Conservation (phyloP, 2,329 filamentous ascomycete genomes). For the Penicillium sp. region DNA sequence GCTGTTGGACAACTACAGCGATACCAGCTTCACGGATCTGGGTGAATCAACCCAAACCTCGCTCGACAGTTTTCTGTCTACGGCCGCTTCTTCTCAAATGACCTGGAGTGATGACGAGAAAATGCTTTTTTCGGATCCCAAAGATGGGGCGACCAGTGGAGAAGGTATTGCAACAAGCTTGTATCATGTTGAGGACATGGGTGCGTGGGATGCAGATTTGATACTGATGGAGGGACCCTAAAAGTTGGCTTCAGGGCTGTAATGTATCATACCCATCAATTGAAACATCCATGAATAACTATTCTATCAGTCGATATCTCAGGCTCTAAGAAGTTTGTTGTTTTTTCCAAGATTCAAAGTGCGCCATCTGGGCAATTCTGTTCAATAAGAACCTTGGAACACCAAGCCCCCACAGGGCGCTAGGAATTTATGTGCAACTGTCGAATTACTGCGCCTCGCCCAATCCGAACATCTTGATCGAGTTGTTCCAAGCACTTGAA, state of each 20-base stretch:
- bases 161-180: neutral
- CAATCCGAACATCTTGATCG: slow-evolving; percentile 74
- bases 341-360: no score
- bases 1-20: slow-evolving; percentile 10
- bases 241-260: neutral
- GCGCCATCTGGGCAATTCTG: no score
- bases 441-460: slow-evolving; percentile 43
- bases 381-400: no score
- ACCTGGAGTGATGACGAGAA: neutral
- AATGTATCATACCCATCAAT: neutral
- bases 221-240: slow-evolving; percentile 2
- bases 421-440: no score
- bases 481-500: slow-evolving; percentile 73
- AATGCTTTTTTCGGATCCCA: neutral
- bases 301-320: neutral
- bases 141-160: neutral
- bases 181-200: neutral
- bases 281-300: neutral
- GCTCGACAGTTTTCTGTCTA: neutral
- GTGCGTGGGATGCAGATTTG: neutral
- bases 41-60: slow-evolving; percentile 14
- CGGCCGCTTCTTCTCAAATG: neutral
- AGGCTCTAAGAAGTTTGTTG: neutral
- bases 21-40: slow-evolving; percentile 13
- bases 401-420: no score